Evolutionary conservation across 441 rosid genomes (phyloP), one percentile per base, ranked within the genome.

Genomic region (Pelargonium exstipulatum): DNA sequence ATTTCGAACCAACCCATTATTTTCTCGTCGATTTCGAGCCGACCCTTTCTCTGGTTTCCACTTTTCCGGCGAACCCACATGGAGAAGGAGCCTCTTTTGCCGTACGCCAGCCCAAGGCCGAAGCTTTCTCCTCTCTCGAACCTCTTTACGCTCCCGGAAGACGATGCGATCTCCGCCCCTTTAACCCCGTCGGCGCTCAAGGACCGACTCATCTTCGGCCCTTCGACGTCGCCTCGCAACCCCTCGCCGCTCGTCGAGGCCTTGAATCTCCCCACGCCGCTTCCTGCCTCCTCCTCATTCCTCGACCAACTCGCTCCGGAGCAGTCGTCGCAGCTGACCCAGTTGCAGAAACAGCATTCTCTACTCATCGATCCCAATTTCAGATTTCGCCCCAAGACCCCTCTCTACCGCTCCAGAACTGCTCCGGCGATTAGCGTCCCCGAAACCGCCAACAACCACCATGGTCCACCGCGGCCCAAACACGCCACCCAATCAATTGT

Each of bases 131-230:
- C 78, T 4, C 76, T 82, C 0, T 62, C 80, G 1, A 81, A 79
- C 57, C 88, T 87, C 0, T 87, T 77, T 42, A 32, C 95, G 9
- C 87, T 94, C 24, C 98, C 93, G 0, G 97, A 93, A 72, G 80
- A 91, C 49, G 80, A 79, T 65, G 93, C 83, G 69, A 46, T 91
- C 37, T 81, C 91, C 22, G 13, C 85, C 62, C 86, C 93, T 13
- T 53, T 88, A 37, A 89, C 93, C 63, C 88, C 95, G 0, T 85
- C 89, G 0, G 86, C 86, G 69, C 77, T 91, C 26, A 93, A 93
- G 74, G 95, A 93, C 32, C 88, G 85, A 16, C 82, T 91, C 73
- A 87, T 93, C 66, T 91, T 91, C 67, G 97, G 97, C 29, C 87
- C 92, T 8, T 68, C 78, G 14, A 51, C 87, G 2, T 68, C 86